A percentile compares a stretch with the other conserved stretches of the same genome.
phyloP scores from a whole-genome alignment of 805 yeast species.

The Jamesozyma gamospora region DNA sequence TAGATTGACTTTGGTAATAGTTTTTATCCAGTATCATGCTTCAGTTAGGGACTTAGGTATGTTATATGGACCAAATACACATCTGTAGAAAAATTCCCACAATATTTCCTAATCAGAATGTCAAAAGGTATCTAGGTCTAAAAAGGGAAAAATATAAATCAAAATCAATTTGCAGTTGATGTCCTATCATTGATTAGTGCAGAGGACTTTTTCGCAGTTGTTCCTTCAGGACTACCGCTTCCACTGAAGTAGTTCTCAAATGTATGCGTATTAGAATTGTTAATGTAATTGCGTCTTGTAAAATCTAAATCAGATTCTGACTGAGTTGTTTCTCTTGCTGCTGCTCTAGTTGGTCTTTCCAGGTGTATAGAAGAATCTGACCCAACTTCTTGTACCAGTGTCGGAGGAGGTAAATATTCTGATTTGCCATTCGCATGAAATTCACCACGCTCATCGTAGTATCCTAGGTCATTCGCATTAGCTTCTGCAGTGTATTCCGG shows the following conservation, averaged over 20 bases:
- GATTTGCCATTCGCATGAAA: constrained; percentile 33
- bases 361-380: constrained; percentile 38
- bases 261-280: constrained; percentile 1
- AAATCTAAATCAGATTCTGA: constrained; percentile 14
- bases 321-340: constrained; percentile 7
- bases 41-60: too few species aligned
- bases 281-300: constrained; percentile 8
- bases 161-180: background rate
- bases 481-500: constrained; percentile 62
- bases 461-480: constrained; percentile 68
- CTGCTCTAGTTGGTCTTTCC: constrained; percentile 15
- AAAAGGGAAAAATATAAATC: background rate
- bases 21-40: too few species aligned
- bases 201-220: background rate
- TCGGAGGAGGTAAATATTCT: constrained; percentile 23
- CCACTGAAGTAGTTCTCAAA: constrained; percentile 1
- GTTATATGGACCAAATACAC: too few species aligned
- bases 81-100: too few species aligned
- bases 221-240: background rate
- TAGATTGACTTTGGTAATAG: too few species aligned
- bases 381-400: constrained; percentile 34
- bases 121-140: too few species aligned
- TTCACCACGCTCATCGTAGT: constrained; percentile 55
- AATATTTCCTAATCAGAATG: too few species aligned
- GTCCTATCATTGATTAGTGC: background rate